Base-by-base conservation (phyloP, 805 yeast species). In the Metschnikowia peoriensis region DNA sequence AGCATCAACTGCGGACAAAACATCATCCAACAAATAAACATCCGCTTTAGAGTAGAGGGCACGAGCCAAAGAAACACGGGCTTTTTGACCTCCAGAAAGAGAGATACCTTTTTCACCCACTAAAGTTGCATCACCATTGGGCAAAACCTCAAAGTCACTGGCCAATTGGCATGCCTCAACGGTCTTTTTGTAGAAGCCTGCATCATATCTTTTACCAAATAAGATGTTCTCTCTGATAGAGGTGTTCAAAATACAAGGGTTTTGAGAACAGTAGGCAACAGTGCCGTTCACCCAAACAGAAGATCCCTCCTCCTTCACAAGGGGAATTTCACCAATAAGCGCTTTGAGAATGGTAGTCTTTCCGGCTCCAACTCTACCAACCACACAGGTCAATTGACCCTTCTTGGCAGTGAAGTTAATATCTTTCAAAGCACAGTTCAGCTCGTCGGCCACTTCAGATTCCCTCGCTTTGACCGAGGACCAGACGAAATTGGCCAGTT, bases 1-100 rank as follows among this genome's bases (percentile, higher is more conserved):
- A 2, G 88, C 83, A 69, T 85, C 91, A 16, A 85, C 91, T 1
- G 90, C 90, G 57, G 86, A 79, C 51, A 85, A 69, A 28, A 85
- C 75, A 63, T 85, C 91, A 68, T 85, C 91, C 49, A 85, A 58
- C 39, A 85, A 63, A 53, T 80, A 79, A 7, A 84, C 71, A 65
- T 84, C 88, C 1, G 80, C 75, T 49, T 83, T 69, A 0, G 88
- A 69, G 62, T 85, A 85, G 5, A 85, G 85, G 0, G 89, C 88
- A 61, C 91, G 77, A 0, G 90, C 90, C 41, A 85, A 68, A 12
- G 85, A 77, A 29, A 85, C 68, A 64, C 91, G 67, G 0, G 86
- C 86, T 62, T 81, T 83, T 62, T 83, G 88, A 8, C 88, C 86
- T 38, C 86, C 86, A 8, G 83, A 78, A 29, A 82, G 69, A 1